Conservation (phyloP, 192 early-diverging fungal species). For the Lobosporangium transversale region DNA sequence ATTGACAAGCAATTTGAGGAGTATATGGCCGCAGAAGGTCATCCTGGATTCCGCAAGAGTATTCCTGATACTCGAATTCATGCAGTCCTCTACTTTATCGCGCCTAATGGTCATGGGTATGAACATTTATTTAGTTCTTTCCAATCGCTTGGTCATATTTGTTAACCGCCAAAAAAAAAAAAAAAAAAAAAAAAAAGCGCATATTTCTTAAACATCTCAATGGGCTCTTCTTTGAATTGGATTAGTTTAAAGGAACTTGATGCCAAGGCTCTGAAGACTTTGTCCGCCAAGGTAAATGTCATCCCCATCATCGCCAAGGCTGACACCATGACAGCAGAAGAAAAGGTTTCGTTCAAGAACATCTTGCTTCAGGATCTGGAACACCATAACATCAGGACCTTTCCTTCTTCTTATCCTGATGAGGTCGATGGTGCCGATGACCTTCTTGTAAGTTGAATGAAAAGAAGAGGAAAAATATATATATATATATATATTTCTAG, state of each 20-base stretch:
- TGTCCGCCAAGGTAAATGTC: conserved; percentile 82
- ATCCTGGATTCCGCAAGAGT: conserved; percentile 74
- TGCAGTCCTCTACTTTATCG: conserved; percentile 96
- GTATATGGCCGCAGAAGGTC: conserved; percentile 87
- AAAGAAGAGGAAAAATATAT: conserved; percentile 3
- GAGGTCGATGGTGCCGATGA: conserved; percentile 73
- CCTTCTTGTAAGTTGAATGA: conserved; percentile 60
- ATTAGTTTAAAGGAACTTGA: conserved; percentile 66
- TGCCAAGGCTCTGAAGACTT: conserved; percentile 69
- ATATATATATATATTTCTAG: neutral
- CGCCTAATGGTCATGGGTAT: conserved; percentile 92
- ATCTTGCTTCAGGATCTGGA: conserved; percentile 73
- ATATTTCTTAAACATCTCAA: too few relatives aligned
- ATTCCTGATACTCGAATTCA: conserved; percentile 93
- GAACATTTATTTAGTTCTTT: neutral
- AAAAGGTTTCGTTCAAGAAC: conserved; percentile 71
- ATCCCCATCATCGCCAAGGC: conserved; percentile 88
- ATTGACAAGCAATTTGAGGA: conserved; percentile 95
- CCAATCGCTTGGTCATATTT: neutral
- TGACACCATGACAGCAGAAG: conserved; percentile 76
- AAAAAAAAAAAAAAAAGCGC: too few relatives aligned
- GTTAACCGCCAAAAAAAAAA: neutral
- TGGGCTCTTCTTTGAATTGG: conserved; percentile 1
- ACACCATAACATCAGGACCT: conserved; percentile 69
- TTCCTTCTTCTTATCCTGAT: conserved; percentile 79